A percentile compares a stretch with the other conserved stretches of the same genome.
Evolutionary conservation across 2,329 filamentous ascomycete genomes (phyloP).

Genomic region (Colletotrichum costaricense): DNA sequence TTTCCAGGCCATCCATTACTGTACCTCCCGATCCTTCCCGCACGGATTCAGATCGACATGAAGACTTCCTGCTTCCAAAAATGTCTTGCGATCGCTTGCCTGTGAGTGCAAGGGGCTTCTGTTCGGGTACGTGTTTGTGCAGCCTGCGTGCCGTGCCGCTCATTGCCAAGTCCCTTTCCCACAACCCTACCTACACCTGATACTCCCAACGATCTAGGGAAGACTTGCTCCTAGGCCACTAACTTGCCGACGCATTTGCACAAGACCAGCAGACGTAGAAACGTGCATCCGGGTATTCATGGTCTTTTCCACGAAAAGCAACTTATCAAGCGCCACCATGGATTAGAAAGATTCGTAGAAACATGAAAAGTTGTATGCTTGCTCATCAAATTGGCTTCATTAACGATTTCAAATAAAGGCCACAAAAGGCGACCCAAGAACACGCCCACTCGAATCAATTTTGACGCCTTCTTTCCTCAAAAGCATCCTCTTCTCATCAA

Average conservation of each 20-base stretch:
- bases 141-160: not conserved
- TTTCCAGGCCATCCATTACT: no score
- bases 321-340: not conserved
- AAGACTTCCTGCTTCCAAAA: not conserved
- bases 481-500: conserved; percentile 72
- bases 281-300: not conserved
- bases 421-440: conserved; percentile 67
- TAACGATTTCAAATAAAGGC: conserved; percentile 47
- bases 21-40: no score
- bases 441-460: conserved; percentile 69
- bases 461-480: conserved; percentile 72
- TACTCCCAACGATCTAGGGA: not conserved
- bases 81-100: not conserved
- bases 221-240: not conserved
- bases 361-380: not conserved
- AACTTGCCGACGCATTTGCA: not conserved
- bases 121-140: no score
- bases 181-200: not conserved
- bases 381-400: not conserved
- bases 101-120: not conserved
- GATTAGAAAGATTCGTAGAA: no score
- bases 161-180: not conserved
- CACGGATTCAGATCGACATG: no score
- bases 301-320: not conserved
- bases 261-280: not conserved